A percentile compares a stretch with the other conserved stretches of the same genome.
phyloP scores from a whole-genome alignment of 164 flowering plant species.

The Chimonanthus praecox region DNA sequence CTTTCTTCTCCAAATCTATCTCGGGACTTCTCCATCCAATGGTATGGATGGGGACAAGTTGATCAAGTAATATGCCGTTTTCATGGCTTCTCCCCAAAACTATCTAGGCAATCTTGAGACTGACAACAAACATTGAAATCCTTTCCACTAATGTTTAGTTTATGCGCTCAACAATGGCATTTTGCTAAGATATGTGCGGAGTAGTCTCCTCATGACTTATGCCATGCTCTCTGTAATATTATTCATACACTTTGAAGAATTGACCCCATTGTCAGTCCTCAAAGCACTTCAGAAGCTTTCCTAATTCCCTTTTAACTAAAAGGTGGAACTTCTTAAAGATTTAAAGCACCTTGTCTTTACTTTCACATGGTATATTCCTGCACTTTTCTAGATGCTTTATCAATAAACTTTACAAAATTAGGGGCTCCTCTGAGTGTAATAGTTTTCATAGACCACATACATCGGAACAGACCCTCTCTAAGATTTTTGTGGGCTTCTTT shows the following conservation, averaged over 20 bases:
- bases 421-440: neutral
- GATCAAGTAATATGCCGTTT: neutral
- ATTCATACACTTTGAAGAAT: neutral
- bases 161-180: neutral
- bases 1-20: neutral
- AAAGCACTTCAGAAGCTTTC: neutral
- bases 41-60: neutral
- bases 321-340: neutral
- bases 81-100: neutral
- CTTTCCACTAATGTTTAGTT: neutral
- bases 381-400: conserved; percentile 3
- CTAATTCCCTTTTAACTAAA: neutral
- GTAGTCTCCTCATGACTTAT: neutral
- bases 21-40: neutral
- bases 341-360: neutral
- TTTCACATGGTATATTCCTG: neutral
- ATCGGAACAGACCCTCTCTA: neutral
- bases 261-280: conserved; percentile 3
- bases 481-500: neutral
- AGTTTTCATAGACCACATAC: neutral
- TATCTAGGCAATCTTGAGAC: neutral
- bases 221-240: neutral
- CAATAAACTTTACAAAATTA: conserved; percentile 7
- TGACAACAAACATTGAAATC: neutral
- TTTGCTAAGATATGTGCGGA: neutral